Evolutionary conservation across 371 early-diverging fungal species (phyloP), one percentile per base, ranked within the genome.

Genomic region (Phascolomyces articulosus): DNA sequence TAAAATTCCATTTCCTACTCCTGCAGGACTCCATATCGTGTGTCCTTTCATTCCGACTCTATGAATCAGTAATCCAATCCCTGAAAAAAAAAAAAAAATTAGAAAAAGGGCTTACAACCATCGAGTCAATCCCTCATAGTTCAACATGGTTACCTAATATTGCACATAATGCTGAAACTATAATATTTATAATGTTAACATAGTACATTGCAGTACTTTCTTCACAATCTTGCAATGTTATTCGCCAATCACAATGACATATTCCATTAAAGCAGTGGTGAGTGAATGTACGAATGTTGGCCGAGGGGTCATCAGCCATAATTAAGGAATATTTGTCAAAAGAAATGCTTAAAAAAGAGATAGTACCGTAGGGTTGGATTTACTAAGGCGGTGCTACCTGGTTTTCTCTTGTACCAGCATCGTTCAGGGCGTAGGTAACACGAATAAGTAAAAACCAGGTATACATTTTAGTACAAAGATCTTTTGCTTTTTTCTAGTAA

Each of bases 161-260:
- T 47, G 38, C 31, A 11, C 63, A 56, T 15, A 68, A 44, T 8
- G 60, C 63, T 4, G 72, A 68, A 40, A 68, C 20, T 18, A 44
- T 56, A 41, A 72, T 51, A 31, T 68, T 63, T 16, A 72, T 18
- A 13, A 68, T 60, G 31, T 72, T 62, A 20, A 72, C 47, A 34
- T 65, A 49, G 21, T 27, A 41, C 23, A 65, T 48, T 23, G 65
- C 68, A 15, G 48, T 29, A 6, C 40, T 21, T 27, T 65, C 68
- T 49, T 58, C 63, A 31, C 72, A 68, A 24, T 44, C 60, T 2
- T 54, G n/a, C 18, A 72, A 48, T 4, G 68, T 65, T 20, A 72
- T 23, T 31, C 72, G 53, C 72, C 72, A 72, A 60, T 72, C 72
- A 28, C 68, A 68, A 26, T 68, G 65, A 26, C 68, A 67, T 40